phyloP scores from a whole-genome alignment of 176 grass and related monocot species.

The Raddia guianensis region DNA sequence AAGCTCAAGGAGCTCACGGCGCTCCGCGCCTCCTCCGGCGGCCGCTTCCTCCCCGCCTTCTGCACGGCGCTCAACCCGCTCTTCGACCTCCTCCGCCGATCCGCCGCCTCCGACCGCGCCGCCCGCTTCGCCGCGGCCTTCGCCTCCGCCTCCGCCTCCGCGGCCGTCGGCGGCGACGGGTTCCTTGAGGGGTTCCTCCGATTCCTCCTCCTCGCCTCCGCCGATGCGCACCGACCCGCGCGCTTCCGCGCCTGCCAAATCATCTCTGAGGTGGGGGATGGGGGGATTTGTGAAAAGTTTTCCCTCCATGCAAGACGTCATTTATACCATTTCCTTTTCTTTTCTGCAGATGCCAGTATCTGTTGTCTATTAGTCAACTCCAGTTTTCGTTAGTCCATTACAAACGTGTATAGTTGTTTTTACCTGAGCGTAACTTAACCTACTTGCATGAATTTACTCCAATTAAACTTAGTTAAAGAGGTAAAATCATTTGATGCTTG shows the following conservation, averaged over 20 bases:
- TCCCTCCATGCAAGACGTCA: not conserved
- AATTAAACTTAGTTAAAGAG: not conserved
- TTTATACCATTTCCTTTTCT: no score
- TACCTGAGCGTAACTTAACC: not conserved
- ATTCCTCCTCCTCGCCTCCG: slow-evolving; percentile 62
- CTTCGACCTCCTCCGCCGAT: slow-evolving; percentile 62
- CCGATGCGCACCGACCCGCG: slow-evolving; percentile 55
- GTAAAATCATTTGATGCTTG: slow-evolving; percentile 2
- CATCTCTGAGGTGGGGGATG: slow-evolving; percentile 76
- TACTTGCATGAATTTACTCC: not conserved
- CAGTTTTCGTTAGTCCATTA: not conserved
- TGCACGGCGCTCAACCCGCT: slow-evolving; percentile 57
- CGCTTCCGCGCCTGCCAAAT: slow-evolving; percentile 77
- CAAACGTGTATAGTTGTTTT: not conserved
- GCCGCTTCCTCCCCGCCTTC: slow-evolving; percentile 70
- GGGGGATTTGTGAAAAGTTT: not conserved
- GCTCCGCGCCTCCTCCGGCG: slow-evolving; percentile 48
- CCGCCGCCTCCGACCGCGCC: slow-evolving; percentile 55
- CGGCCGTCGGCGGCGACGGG: slow-evolving; percentile 4
- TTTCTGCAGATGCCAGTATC: not conserved
- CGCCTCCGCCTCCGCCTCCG: slow-evolving; percentile 49
- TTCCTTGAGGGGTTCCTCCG: slow-evolving; percentile 85
- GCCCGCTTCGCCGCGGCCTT: slow-evolving; percentile 66
- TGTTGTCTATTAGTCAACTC: not conserved
- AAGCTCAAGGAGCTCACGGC: slow-evolving; percentile 75